Conservation (phyloP, 139 green algal genomes). For the Closterium sp. region DNA sequence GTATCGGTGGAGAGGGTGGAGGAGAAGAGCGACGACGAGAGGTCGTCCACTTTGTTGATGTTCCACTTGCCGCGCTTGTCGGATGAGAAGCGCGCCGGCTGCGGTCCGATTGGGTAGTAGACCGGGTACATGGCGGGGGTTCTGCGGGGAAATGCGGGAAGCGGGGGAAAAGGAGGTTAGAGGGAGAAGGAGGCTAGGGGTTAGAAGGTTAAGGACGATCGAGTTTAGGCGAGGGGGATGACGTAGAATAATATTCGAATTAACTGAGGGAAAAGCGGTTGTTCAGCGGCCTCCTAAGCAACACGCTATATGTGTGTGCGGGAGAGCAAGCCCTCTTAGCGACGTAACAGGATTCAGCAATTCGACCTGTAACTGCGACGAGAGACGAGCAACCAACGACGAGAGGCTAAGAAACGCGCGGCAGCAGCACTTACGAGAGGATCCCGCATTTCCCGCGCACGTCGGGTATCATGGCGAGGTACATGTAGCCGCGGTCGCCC, state of each 20-base stretch:
- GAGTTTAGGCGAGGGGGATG: too few species aligned
- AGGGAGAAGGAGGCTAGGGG: not conserved
- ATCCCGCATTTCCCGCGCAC: not conserved
- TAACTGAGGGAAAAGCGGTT: too few species aligned
- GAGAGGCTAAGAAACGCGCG: too few species aligned
- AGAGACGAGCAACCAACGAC: too few species aligned
- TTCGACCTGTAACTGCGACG: too few species aligned
- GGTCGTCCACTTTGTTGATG: not conserved
- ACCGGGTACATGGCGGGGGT: not conserved
- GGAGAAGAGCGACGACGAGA: not conserved
- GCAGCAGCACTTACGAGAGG: not conserved
- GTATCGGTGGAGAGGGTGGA: not conserved
- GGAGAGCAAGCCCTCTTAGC: too few species aligned
- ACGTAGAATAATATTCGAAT: too few species aligned
- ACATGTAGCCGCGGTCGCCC: constrained; percentile 51
- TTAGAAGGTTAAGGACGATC: too few species aligned
- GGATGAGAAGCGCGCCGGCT: not conserved
- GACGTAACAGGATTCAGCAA: too few species aligned
- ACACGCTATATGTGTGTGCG: too few species aligned
- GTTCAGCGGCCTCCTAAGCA: too few species aligned
- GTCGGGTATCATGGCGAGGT: constrained; percentile 5
- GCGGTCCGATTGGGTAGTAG: not conserved
- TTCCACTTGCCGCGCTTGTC: not conserved
- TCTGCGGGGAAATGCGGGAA: not conserved
- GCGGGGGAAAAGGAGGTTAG: too few species aligned